Percentiles rank a stretch among this genome's conserved stretches.
Evolutionary conservation across 2,329 filamentous ascomycete genomes (phyloP).

Genomic region (Penicillium corylophilum): DNA sequence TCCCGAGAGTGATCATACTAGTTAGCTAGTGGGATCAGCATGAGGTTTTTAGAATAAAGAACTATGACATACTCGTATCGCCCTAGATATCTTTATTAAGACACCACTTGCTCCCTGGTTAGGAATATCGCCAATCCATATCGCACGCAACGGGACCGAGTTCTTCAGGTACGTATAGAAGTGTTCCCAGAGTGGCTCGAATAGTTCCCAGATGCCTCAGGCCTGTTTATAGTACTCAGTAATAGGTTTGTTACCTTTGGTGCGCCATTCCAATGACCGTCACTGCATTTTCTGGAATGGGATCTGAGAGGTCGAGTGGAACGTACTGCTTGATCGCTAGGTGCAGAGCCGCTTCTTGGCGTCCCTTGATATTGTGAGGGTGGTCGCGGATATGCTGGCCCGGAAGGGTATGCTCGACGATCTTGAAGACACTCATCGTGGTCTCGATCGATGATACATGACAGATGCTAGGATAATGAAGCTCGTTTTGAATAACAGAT

Average conservation of each 20-base stretch:
- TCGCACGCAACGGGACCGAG: not conserved
- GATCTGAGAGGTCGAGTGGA: slow-evolving; percentile 42
- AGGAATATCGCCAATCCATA: not conserved
- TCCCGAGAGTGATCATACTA: not conserved
- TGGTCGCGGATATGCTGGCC: slow-evolving; percentile 56
- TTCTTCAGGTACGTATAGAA: not conserved
- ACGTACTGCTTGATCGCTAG: slow-evolving; percentile 58
- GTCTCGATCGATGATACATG: not conserved
- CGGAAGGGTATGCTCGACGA: slow-evolving; percentile 51
- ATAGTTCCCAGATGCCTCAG: not conserved
- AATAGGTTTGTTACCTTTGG: slow-evolving; percentile 46
- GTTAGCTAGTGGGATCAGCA: not conserved
- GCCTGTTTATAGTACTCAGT: not conserved
- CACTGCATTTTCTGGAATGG: slow-evolving; percentile 45
- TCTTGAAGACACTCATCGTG: slow-evolving; percentile 28
- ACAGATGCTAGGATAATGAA: not conserved
- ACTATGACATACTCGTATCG: not conserved
- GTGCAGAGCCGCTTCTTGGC: slow-evolving; percentile 52
- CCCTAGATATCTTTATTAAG: not conserved
- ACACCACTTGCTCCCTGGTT: not conserved
- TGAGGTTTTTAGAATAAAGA: not conserved
- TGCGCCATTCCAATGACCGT: slow-evolving; percentile 19
- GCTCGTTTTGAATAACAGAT: not conserved
- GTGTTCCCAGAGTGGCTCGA: slow-evolving; percentile 55
- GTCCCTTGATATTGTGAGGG: slow-evolving; percentile 47